Conservation (phyloP, 2,329 filamentous ascomycete species). For the Microdochium bolleyi region DNA sequence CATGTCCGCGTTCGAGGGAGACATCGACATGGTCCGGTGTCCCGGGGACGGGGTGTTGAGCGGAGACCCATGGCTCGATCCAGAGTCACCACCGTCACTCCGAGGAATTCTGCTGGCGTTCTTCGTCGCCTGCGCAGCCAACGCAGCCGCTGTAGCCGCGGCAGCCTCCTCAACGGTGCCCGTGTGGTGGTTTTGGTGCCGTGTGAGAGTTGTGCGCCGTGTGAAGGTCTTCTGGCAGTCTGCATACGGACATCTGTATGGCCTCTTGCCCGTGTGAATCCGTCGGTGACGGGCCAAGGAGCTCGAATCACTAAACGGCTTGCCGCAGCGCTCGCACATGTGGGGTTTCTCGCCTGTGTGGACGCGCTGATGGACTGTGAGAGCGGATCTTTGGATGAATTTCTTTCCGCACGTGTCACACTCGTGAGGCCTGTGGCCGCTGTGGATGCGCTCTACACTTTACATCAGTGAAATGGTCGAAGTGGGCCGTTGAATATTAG, state of each 20-base stretch:
- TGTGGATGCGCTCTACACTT: slow-evolving; percentile 82
- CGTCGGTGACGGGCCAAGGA: slow-evolving; percentile 88
- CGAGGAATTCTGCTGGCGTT: slow-evolving; percentile 32
- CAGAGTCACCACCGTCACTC: slow-evolving; percentile 59
- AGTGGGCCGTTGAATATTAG: not conserved
- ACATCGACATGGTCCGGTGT: slow-evolving; percentile 73
- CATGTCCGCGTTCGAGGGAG: slow-evolving; percentile 63
- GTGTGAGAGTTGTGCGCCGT: slow-evolving; percentile 84
- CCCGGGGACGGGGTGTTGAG: slow-evolving; percentile 75
- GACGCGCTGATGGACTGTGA: slow-evolving; percentile 91
- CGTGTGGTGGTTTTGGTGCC: slow-evolving; percentile 93
- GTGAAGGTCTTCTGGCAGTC: slow-evolving; percentile 99
- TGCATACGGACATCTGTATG: slow-evolving; percentile 95
- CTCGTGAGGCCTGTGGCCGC: slow-evolving; percentile 79
- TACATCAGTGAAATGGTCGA: not conserved
- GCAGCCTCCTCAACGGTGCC: slow-evolving; percentile 93
- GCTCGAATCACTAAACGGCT: slow-evolving; percentile 96
- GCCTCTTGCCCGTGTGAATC: slow-evolving; percentile 91
- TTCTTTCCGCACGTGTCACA: slow-evolving; percentile 94
- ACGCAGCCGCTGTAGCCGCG: slow-evolving; percentile 76
- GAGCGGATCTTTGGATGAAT: slow-evolving; percentile 91
- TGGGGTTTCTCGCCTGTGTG: slow-evolving; percentile 98
- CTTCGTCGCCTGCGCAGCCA: slow-evolving; percentile 43
- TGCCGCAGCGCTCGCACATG: slow-evolving; percentile 93
- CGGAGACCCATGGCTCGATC: slow-evolving; percentile 65